Evolutionary conservation across 2,329 filamentous ascomycete genomes (phyloP).

Genomic region (Emericellopsis cladophorae): DNA sequence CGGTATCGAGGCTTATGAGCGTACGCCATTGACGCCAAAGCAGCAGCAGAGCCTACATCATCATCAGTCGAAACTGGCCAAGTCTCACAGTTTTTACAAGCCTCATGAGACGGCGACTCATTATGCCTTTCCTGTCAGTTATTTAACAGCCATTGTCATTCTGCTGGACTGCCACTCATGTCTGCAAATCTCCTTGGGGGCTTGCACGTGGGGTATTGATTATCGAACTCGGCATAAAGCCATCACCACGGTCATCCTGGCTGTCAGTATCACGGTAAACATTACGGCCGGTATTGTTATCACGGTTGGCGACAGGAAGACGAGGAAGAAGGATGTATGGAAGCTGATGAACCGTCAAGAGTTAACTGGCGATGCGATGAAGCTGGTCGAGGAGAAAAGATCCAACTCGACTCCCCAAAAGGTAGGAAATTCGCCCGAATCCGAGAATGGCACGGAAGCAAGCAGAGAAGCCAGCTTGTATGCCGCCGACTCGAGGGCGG

Average conservation of each 20-base stretch:
- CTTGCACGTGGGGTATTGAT: slow-evolving; percentile 67
- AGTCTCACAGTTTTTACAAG: slow-evolving; percentile 81
- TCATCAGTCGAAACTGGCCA: slow-evolving; percentile 69
- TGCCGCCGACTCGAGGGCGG: background rate
- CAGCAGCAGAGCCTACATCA: slow-evolving; percentile 62
- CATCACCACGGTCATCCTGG: slow-evolving; percentile 70
- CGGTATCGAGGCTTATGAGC: slow-evolving; percentile 28
- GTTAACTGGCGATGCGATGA: slow-evolving; percentile 48
- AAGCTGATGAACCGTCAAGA: slow-evolving; percentile 67
- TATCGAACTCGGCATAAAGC: slow-evolving; percentile 58
- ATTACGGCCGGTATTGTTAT: slow-evolving; percentile 67
- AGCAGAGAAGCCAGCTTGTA: too few relatives aligned
- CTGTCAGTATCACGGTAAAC: slow-evolving; percentile 66
- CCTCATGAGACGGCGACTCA: slow-evolving; percentile 78
- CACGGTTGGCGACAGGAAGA: slow-evolving; percentile 60
- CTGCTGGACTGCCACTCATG: slow-evolving; percentile 69
- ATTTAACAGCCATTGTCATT: slow-evolving; percentile 67
- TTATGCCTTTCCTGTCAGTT: slow-evolving; percentile 60
- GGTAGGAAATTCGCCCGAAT: slow-evolving; percentile 3
- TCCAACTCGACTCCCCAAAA: slow-evolving; percentile 10
- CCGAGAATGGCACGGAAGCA: background rate
- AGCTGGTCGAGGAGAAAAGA: slow-evolving; percentile 33
- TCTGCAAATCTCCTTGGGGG: slow-evolving; percentile 68
- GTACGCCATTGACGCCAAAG: slow-evolving; percentile 47
- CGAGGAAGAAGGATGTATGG: slow-evolving; percentile 76